phyloP scores from a whole-genome alignment of 352 stramenopile genomes.

The Globisporangium spinosum region DNA sequence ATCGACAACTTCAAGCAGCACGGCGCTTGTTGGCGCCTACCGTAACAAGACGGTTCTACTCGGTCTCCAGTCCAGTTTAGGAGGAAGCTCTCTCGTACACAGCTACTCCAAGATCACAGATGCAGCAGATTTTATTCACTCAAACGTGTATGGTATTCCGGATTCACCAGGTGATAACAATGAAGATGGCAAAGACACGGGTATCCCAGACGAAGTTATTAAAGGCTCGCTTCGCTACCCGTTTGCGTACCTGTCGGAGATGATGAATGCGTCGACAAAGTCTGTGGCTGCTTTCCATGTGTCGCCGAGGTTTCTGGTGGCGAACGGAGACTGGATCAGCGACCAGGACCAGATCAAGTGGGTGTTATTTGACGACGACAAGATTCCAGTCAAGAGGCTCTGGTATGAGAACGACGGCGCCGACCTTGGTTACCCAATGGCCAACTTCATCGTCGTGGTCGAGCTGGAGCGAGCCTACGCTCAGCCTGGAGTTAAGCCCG shows the following conservation, averaged over 20 bases:
- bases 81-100: background rate
- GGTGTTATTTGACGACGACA: background rate
- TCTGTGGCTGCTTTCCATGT: background rate
- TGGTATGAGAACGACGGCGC: background rate
- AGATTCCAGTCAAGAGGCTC: constrained; percentile 1
- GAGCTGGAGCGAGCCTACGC: background rate
- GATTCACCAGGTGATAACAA: too few relatives aligned
- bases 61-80: background rate
- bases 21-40: background rate
- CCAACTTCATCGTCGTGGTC: background rate
- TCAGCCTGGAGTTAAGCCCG: background rate
- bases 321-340: background rate
- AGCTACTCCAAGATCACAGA: background rate
- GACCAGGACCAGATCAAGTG: background rate
- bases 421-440: background rate
- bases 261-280: background rate
- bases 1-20: background rate
- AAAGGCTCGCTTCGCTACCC: background rate
- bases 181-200: background rate
- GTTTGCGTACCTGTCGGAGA: constrained; percentile 3
- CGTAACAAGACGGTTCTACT: background rate
- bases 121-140: background rate
- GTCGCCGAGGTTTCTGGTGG: background rate
- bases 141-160: background rate
- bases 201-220: background rate